Evolutionary conservation across 1,139 yeast species (phyloP), one percentile per base, ranked within the genome.

Genomic region (Geotrichum macrosporum): DNA sequence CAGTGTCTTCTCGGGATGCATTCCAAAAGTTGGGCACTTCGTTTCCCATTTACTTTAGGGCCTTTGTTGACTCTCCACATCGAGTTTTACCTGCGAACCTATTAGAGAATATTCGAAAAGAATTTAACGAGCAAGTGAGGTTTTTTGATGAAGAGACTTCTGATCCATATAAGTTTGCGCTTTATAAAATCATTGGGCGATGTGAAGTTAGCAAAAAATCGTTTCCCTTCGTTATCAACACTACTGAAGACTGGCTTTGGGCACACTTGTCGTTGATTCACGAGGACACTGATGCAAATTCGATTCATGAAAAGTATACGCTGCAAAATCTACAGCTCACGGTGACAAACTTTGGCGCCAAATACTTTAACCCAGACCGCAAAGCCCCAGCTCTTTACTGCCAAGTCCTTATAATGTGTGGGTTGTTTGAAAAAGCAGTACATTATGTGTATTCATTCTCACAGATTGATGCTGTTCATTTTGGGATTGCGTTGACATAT

Each of bases 211-310:
- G 81, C 8, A 78, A 82, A 58, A 86, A 85, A 61, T 74, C 79
- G n/a, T 74, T 89, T 46, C 94, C 96, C 2, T 61, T 56, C 15
- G 71, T 75, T 22, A 82, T 92, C 41, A 80, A 89, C 37, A 85
- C 94, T 51, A 78, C 89, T 45, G 98, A 92, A 64, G 98, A 92
- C 66, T 92, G 98, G 98, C 67, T 89, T 47, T 92, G 98, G 99
- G 78, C 85, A 62, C 96, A 92, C 66, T 74, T 92, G 49, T 76
- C 81, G 60, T 72, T 89, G 27, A 78, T 84, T 15, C 78, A 81
- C 51, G 94, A 84, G 57, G 50, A 64, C 24, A 66, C 66, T 12
- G 57, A 64, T 1, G 68, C 68, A 12, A 76, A 72, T 49, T 76
- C 83, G 40, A 71, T 79, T 8, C 82, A 78, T 62, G 96, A 86